phyloP scores from a whole-genome alignment of 306 rosid genomes.

The Carpinus viminea region DNA sequence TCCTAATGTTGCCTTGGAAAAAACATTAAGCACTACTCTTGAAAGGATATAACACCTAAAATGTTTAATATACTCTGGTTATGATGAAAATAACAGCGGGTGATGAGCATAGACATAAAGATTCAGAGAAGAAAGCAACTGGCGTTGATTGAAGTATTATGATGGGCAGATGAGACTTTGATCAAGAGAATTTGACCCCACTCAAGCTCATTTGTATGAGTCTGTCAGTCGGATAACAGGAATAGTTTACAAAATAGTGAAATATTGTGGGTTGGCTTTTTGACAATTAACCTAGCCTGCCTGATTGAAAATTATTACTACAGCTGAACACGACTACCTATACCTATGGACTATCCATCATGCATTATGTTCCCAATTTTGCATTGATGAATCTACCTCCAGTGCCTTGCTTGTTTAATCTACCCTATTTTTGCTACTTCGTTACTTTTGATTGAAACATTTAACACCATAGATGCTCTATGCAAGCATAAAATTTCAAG shows the following conservation, averaged over 20 bases:
- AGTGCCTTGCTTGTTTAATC: not conserved
- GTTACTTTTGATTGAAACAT: not conserved
- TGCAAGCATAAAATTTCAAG: not conserved
- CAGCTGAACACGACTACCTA: not conserved
- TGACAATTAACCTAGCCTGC: not conserved
- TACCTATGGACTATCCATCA: not conserved
- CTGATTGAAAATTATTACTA: not conserved
- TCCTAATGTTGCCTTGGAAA: not conserved
- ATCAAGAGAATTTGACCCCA: not conserved
- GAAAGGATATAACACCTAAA: not conserved
- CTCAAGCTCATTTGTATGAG: not conserved
- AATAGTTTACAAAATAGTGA: not conserved
- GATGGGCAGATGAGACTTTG: not conserved
- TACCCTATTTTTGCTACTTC: not conserved
- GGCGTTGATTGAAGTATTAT: slow-evolving; percentile 4
- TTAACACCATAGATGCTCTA: not conserved
- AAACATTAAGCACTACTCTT: not conserved
- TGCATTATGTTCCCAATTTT: not conserved
- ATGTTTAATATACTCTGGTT: not conserved
- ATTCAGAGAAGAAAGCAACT: not conserved
- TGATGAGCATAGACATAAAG: not conserved
- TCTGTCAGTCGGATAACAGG: not conserved
- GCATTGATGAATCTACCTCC: not conserved
- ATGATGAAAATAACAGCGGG: not conserved
- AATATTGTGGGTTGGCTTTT: not conserved